Percentiles rank a stretch among this genome's conserved stretches.
These are phyloP conservation scores for Silene noctiflora DNA, from an alignment of 179 eudicot genomes.

Conservation along the genomic window DNA sequence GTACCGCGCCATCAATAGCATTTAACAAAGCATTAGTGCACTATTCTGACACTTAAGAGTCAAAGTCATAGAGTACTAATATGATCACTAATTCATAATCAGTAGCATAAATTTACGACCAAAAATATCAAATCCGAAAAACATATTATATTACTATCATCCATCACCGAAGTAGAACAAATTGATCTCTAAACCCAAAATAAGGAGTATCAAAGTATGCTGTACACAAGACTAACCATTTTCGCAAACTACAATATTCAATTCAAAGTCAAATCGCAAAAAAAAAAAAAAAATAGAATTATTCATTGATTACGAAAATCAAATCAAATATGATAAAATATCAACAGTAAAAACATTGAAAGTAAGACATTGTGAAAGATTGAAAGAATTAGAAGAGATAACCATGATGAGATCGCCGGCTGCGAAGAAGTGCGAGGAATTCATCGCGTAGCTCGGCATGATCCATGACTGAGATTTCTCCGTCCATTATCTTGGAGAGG, in stretches of 20 bases:
- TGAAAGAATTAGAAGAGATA: constrained; percentile 1
- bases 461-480: constrained; percentile 22
- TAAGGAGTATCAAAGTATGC: background rate
- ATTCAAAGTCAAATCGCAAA: background rate
- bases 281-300: background rate
- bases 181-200: background rate
- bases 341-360: background rate
- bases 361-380: background rate
- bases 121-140: too few relatives aligned
- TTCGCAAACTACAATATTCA: background rate
- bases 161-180: background rate
- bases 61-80: background rate
- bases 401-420: constrained; percentile 60
- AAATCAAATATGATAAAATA: background rate
- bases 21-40: too few relatives aligned
- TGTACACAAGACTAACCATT: background rate
- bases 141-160: background rate
- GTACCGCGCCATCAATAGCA: too few relatives aligned
- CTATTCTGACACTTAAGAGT: too few relatives aligned
- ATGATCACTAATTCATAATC: background rate
- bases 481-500: constrained; percentile 23
- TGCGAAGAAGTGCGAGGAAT: constrained; percentile 45
- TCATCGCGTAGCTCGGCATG: constrained; percentile 43
- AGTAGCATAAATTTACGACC: background rate
- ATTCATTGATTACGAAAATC: background rate